These are phyloP conservation scores for Starmerella bombi DNA, from an alignment of 805 yeast genomes.

Conservation along the genomic window DNA sequence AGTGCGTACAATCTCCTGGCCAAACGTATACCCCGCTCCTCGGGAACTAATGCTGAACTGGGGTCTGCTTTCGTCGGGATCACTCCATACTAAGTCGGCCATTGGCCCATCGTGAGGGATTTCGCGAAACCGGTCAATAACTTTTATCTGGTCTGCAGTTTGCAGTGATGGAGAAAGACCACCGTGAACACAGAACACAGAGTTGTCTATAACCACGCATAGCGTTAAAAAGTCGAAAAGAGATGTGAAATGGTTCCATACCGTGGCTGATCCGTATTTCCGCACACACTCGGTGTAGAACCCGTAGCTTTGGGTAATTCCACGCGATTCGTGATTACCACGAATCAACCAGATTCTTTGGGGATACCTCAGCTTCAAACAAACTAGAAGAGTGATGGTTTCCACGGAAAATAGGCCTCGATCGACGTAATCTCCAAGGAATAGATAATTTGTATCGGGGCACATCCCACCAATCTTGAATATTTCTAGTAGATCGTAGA, in stretches of 20 bases:
- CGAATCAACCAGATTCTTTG: slow-evolving; percentile 65
- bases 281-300: slow-evolving; percentile 88
- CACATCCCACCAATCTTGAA: slow-evolving; percentile 87
- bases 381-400: slow-evolving; percentile 71
- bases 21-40: slow-evolving; percentile 97
- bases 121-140: slow-evolving; percentile 83
- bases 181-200: slow-evolving; percentile 91
- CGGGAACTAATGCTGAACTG: slow-evolving; percentile 85
- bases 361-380: slow-evolving; percentile 80
- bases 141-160: slow-evolving; percentile 77
- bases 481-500: slow-evolving; percentile 82
- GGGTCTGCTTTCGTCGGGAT: slow-evolving; percentile 70
- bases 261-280: slow-evolving; percentile 68
- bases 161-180: slow-evolving; percentile 93
- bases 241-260: slow-evolving; percentile 85
- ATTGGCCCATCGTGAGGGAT: slow-evolving; percentile 98
- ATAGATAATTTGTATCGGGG: slow-evolving; percentile 85
- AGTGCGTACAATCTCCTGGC: slow-evolving; percentile 76
- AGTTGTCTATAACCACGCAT: slow-evolving; percentile 79
- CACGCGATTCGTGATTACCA: slow-evolving; percentile 95
- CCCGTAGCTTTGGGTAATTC: slow-evolving; percentile 94
- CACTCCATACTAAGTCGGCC: slow-evolving; percentile 99
- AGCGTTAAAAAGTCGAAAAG: slow-evolving; percentile 81
- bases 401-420: slow-evolving; percentile 89
- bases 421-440: slow-evolving; percentile 93